phyloP scores from a whole-genome alignment of 23 red algal genomes.

The Chondrus crispus region DNA sequence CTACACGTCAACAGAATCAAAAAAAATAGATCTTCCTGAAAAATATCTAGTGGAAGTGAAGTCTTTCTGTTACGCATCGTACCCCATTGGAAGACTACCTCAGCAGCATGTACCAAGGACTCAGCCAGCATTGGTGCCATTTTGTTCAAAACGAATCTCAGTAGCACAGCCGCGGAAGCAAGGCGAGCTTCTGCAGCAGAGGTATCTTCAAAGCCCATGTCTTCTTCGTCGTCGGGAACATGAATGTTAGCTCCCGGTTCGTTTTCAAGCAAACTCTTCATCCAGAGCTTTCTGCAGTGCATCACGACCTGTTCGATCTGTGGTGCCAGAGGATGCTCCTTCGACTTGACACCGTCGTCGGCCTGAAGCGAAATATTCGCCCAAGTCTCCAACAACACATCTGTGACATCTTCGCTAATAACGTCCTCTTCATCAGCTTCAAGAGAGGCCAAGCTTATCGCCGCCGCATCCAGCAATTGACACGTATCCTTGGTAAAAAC shows the following conservation, averaged over 20 bases:
- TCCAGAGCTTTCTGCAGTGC: not conserved
- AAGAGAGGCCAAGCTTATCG: not conserved
- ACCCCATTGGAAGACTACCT: not conserved
- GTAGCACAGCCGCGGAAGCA: not conserved
- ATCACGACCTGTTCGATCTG: not conserved
- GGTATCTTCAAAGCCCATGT: conserved; percentile 4
- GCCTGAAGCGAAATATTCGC: conserved; percentile 3
- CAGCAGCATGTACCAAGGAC: not conserved
- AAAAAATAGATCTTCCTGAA: conserved; percentile 21
- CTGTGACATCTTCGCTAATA: not conserved
- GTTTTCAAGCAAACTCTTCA: not conserved
- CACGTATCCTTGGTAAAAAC: conserved; percentile 12
- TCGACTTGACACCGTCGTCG: not conserved
- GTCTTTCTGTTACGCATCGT: not conserved
- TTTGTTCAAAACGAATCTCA: not conserved
- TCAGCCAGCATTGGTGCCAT: not conserved
- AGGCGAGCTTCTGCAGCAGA: not conserved
- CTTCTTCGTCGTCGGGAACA: not conserved
- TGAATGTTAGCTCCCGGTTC: not conserved
- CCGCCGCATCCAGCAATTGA: not conserved
- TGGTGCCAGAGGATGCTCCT: not conserved
- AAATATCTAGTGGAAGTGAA: not conserved
- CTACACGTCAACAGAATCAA: not conserved
- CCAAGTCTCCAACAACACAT: conserved; percentile 18
- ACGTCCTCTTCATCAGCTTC: conserved; percentile 4